Conservation (phyloP, 2,329 filamentous ascomycete genomes). For the Neurospora crassa region DNA sequence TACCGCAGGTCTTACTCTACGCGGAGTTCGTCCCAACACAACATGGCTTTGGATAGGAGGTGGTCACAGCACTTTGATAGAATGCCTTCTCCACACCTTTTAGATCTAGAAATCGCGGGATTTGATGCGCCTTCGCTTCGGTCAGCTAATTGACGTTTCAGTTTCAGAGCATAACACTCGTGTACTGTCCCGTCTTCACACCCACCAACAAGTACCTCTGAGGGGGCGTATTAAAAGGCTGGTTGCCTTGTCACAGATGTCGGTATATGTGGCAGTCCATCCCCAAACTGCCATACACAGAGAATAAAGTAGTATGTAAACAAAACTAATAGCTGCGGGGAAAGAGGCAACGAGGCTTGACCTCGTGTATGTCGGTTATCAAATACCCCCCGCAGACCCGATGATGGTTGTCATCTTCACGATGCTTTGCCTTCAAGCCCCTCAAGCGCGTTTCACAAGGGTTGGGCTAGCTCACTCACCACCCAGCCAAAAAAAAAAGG, state of each 20-base stretch:
- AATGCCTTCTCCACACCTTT: neutral
- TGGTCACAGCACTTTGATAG: neutral
- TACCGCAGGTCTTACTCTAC: neutral
- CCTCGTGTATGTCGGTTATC: neutral
- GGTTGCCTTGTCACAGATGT: neutral
- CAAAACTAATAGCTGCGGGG: neutral
- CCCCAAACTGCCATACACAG: neutral
- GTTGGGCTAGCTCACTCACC: neutral
- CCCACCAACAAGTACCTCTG: neutral
- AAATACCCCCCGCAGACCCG: too few species aligned
- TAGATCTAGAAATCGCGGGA: neutral
- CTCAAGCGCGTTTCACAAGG: neutral
- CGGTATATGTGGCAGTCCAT: neutral
- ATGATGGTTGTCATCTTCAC: neutral
- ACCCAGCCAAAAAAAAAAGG: neutral
- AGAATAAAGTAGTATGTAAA: neutral
- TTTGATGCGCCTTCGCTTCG: neutral
- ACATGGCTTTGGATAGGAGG: neutral
- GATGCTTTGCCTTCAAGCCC: neutral
- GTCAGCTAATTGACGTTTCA: neutral
- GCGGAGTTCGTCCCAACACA: neutral
- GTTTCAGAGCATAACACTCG: neutral
- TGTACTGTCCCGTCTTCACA: neutral
- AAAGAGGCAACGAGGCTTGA: neutral
- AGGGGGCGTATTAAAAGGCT: neutral